Percentiles rank a stretch among this genome's conserved stretches.
Evolutionary conservation across 345 rosid genomes (phyloP).

Genomic region (Lepidium africanum): DNA sequence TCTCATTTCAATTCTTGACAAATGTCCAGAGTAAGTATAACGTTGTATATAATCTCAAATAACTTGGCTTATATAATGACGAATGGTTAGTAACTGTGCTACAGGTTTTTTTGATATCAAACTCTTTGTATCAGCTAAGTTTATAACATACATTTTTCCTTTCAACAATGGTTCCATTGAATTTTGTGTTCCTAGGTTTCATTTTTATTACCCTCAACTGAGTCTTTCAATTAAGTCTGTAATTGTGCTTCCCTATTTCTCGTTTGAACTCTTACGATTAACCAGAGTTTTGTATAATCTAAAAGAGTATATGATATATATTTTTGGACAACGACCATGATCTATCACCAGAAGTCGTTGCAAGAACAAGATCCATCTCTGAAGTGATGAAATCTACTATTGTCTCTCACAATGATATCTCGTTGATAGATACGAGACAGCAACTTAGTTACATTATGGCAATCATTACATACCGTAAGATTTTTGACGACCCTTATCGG

Average conservation of each 20-base stretch:
- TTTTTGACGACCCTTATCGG: slow-evolving; percentile 45
- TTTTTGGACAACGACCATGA: neutral
- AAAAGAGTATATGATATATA: neutral
- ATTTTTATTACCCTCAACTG: too few relatives aligned
- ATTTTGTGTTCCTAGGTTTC: too few relatives aligned
- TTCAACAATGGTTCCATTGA: too few relatives aligned
- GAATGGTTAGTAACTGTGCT: too few relatives aligned
- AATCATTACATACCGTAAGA: slow-evolving; percentile 46
- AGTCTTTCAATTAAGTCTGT: too few relatives aligned
- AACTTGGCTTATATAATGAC: neutral
- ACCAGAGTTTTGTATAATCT: too few relatives aligned
- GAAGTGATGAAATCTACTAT: slow-evolving; percentile 49
- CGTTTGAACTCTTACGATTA: too few relatives aligned
- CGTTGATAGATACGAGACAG: slow-evolving; percentile 35
- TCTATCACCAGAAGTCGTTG: slow-evolving; percentile 45
- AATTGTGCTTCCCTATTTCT: too few relatives aligned
- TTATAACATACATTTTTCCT: too few relatives aligned
- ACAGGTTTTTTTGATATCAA: too few relatives aligned
- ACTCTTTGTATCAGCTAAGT: too few relatives aligned
- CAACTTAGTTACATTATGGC: slow-evolving; percentile 44
- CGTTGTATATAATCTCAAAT: neutral
- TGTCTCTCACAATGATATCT: slow-evolving; percentile 54
- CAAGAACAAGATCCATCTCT: slow-evolving; percentile 42
- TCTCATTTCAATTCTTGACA: neutral
- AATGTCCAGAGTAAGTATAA: neutral